Conservation (phyloP, 306 rosid species). For the Geum urbanum region DNA sequence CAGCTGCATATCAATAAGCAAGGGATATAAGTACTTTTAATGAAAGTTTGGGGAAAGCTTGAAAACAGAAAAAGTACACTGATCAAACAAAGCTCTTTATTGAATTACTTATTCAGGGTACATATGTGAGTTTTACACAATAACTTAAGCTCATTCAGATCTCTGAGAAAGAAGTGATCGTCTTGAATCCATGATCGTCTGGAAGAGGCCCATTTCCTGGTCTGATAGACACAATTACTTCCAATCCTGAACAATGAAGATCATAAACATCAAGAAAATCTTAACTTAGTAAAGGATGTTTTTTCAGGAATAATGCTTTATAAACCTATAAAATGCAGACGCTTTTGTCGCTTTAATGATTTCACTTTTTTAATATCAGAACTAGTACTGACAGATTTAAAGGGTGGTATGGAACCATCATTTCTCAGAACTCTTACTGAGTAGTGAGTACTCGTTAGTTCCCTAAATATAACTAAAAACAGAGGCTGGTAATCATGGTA, state of each 20-base stretch:
- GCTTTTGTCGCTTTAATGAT: neutral
- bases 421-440: neutral
- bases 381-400: neutral
- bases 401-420: neutral
- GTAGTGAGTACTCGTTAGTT: neutral
- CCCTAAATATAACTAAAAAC: neutral
- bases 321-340: neutral
- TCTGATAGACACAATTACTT: conserved; percentile 66
- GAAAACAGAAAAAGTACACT: neutral
- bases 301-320: neutral
- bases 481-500: neutral
- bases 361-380: neutral
- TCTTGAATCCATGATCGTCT: conserved; percentile 71
- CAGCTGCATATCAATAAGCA: conserved; percentile 1
- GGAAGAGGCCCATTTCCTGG: conserved; percentile 95
- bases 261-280: neutral
- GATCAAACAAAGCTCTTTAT: neutral
- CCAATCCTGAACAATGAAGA: conserved; percentile 56
- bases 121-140: conserved; percentile 20
- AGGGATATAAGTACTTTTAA: neutral
- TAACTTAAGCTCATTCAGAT: conserved; percentile 37
- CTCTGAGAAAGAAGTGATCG: conserved; percentile 60
- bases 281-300: neutral
- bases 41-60: neutral
- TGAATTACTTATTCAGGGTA: neutral